Evolutionary conservation across 225 moss, liverwort and hornwort species (phyloP), one percentile per base, ranked within the genome.

Genomic region (Pseudoscleropodium purum): DNA sequence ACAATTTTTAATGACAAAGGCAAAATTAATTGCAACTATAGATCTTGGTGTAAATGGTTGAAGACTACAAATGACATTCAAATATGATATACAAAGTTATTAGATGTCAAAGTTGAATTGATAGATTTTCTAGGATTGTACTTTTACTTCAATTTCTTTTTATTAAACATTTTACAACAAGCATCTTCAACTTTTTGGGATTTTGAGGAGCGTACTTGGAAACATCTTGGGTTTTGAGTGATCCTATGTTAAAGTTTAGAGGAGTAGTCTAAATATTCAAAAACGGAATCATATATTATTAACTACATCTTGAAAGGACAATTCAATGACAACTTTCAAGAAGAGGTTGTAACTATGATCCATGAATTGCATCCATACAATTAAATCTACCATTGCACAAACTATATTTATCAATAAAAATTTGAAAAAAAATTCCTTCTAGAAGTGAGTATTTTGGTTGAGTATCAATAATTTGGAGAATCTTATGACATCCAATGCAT

Each of bases 61-160:
- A 68, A n/a, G 68, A 68, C 7, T 68, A 2, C 5, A 0, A 37
- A 12, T 68, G n/a, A n/a, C n/a, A 69, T 69, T n/a, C n/a, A 68
- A n/a, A 68, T n/a, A 23, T 23, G 21, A n/a, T 69, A 69, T 23
- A 13, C n/a, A 69, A n/a, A 69, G 23, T n/a, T n/a, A 69, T 39
- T 69, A n/a, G 7, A 69, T n/a, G n/a, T 24, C n/a, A n/a, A n/a
- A 69, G 7, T 69, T 69, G 13, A 39, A 24, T n/a, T 69, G n/a
- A 69, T n/a, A n/a, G 13, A n/a, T 69, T n/a, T 7, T 23, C 0
- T 13, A n/a, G 13, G 24, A n/a, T 69, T n/a, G 4, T 69, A 7
- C 4, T 4, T 0, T n/a, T 69, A n/a, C 24, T 69, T 69, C 24
- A n/a, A n/a, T n/a, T 7, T 69, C 24, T 0, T n/a, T n/a, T 24